Percentiles rank a stretch among this genome's conserved stretches.
Conservation (phyloP, 129 eudicot genomes). For the Dittrichia graveolens region DNA sequence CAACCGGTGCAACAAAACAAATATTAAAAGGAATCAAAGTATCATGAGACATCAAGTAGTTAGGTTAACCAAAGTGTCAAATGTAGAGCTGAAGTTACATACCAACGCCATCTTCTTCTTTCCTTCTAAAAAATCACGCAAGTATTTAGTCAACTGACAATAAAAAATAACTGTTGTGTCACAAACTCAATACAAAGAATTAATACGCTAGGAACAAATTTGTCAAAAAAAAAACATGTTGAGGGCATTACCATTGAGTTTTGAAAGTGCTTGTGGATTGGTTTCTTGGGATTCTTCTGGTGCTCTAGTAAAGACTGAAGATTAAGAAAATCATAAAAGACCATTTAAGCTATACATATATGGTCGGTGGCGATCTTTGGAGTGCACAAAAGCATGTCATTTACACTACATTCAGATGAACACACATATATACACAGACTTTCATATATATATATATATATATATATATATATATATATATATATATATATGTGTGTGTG, state of each 20-base stretch:
- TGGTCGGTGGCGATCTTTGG: not conserved
- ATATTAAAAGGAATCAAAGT: not conserved
- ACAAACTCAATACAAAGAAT: not conserved
- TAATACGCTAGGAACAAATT: not conserved
- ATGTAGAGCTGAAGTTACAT: slow-evolving; percentile 20
- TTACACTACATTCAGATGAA: too few relatives aligned
- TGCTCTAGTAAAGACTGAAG: slow-evolving; percentile 84
- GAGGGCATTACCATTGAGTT: slow-evolving; percentile 67
- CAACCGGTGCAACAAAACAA: not conserved
- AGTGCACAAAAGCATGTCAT: not conserved
- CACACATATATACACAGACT: not conserved
- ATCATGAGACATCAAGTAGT: slow-evolving; percentile 11
- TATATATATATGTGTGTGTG: too few relatives aligned
- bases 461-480: too few relatives aligned
- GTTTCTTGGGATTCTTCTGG: slow-evolving; percentile 82
- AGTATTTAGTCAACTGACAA: slow-evolving; percentile 71
- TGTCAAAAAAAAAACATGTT: not conserved
- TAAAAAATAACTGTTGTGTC: slow-evolving; percentile 12
- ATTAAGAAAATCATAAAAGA: slow-evolving; percentile 11
- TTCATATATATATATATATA: not conserved
- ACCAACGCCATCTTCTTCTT: slow-evolving; percentile 90
- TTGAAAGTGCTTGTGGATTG: slow-evolving; percentile 75
- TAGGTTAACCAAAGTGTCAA: slow-evolving; percentile 12
- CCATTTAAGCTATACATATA: not conserved
- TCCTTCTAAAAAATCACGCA: slow-evolving; percentile 87